Evolutionary conservation across 2,329 filamentous ascomycete species (phyloP), one percentile per base, ranked within the genome.

Genomic region (Amauroascus verrucosus): DNA sequence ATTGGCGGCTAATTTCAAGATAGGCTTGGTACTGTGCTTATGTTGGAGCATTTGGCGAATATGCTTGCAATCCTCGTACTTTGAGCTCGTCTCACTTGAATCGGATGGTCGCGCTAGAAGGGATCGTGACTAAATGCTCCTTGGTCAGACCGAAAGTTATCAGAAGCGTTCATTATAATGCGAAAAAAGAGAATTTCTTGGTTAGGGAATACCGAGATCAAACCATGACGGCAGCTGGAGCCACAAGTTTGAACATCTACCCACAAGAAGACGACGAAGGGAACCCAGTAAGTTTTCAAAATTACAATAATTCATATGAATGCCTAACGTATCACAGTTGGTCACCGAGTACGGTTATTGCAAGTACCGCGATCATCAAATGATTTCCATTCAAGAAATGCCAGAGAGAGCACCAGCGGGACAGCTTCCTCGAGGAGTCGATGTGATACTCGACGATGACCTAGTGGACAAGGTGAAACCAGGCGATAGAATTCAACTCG

Each of bases 341-440:
- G 81, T 88, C 55, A 98, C 93, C 2, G 93, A 98, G 67, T 98
- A 97, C 67, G 93, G 93, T 22, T 91, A 94, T 72, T 94, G 85
- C 68, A 93, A 86, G 48, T 98, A 96, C 72, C 81, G 91, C 65
- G 93, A 98, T 67, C 93, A 98, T 67, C 93, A 98, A 70, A 95
- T 88, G 14, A 88, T 98, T 56, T 96, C 91, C 0, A 96, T 98
- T 60, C 93, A 98, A 72, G 93, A 98, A 74, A 98, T 98, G 93
- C 93, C 93, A 0, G 93, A 98, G 70, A 79, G 91, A 62, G 93
- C 93, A 1, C 93, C 93, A 51, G 91, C 93, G 55, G 93, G 93
- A 51, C 93, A 97, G 75, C 79, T 98, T 59, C 93, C 93, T 56
- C 84, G 93, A 51, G 89, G 91, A 53, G 93, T 98, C 16, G 93